Percentiles rank a stretch among this genome's conserved stretches.
phyloP scores from a whole-genome alignment of 768 basidiomycete genomes.

The Hygrophorus russula region DNA sequence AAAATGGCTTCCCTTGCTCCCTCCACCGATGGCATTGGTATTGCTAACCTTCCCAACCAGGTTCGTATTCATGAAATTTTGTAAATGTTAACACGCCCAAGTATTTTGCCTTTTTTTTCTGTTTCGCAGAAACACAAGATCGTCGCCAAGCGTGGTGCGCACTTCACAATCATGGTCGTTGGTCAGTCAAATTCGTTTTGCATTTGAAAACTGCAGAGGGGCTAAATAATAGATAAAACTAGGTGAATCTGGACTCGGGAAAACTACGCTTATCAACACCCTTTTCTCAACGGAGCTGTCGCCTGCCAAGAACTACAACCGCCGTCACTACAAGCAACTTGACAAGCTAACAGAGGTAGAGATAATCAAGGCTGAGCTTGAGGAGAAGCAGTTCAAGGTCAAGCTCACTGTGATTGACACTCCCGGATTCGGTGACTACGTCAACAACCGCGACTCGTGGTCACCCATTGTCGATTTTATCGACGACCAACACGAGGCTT shows the following conservation, averaged over 20 bases:
- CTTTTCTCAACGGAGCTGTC: constrained; percentile 97
- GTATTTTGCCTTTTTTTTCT: constrained; percentile 9
- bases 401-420: constrained; percentile 99
- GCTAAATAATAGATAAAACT: constrained; percentile 2
- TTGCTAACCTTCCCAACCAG: constrained; percentile 98
- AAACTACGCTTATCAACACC: constrained; percentile 97
- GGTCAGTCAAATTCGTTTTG: constrained; percentile 39
- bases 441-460: constrained; percentile 99
- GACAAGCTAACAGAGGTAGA: constrained; percentile 99
- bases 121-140: constrained; percentile 88
- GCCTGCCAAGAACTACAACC: constrained; percentile 78
- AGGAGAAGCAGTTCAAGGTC: constrained; percentile 98
- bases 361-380: constrained; percentile 98
- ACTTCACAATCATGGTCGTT: constrained; percentile 99
- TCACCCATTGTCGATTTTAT: constrained; percentile 97
- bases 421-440: constrained; percentile 98
- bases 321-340: constrained; percentile 88
- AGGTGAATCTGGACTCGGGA: constrained; percentile 97
- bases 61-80: constrained; percentile 28
- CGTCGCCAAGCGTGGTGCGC: constrained; percentile 92
- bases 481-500: constrained; percentile 90
- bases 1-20: constrained; percentile 33
- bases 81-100: neutral
- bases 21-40: constrained; percentile 73
- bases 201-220: too few relatives aligned